Base-by-base conservation (phyloP, 352 stramenopile species). In the Pythium apleroticum region DNA sequence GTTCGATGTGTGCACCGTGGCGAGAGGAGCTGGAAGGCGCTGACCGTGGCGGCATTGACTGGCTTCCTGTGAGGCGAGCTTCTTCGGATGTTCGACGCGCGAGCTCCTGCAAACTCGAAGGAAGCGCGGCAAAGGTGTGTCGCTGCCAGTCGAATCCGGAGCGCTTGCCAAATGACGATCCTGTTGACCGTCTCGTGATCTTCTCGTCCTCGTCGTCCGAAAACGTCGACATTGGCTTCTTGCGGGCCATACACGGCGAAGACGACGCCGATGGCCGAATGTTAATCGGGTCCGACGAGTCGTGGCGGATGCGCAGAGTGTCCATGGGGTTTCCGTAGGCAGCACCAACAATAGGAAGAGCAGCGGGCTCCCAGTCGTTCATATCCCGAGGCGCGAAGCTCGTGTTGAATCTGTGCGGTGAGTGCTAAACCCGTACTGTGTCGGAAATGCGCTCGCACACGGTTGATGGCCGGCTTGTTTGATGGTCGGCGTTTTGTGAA, bases 1-100 rank as follows among this genome's bases (percentile, higher is more conserved):
- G 77, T 52, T 86, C 76, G 24, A 85, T 55, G 48, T 85, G 75
- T 54, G 78, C 73, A 49, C 74, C 72, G 45, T 75, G 76, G 49
- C 73, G 53, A 19, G 24, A 63, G 30, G 33, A 64, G 33, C 57
- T 25, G 45, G 20, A 30, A 56, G 68, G 24, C 37, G 66, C 46
- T 48, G 65, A 50, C 24, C 65, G 27, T 52, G 66, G 66, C 1
- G 66, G 66, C 53, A 67, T 52, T 20, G 59, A 68, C 20, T 65
- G 60, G 57, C 65, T 71, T 25, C 58, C 65, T 1, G 30, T 49
- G 0, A 63, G 31, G 35, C 27, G 15, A 19, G 53, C 37, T 35
- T 71, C 65, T 30, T 66, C 43, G 14, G 57, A 60, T 0, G 27
- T 60, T 17, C 58, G 57, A 20, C 57, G 57, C n/a, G 65, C 65